Conservation (phyloP, 148 eudicot species). For the Rhododendron molle region DNA sequence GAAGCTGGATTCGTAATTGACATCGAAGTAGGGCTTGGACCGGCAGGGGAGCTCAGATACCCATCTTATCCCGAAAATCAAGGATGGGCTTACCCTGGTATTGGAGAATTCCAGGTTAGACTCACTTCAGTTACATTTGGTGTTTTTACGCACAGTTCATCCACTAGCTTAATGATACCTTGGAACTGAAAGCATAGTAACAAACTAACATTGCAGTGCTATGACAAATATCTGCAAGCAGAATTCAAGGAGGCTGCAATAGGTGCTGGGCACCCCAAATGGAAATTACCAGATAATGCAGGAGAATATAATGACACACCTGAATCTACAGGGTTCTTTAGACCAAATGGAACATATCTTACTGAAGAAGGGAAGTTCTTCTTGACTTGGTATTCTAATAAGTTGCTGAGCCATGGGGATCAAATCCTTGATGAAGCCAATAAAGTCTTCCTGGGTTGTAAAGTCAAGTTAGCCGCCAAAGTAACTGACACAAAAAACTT, state of each 20-base stretch:
- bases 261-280: constrained; percentile 60
- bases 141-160: neutral
- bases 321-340: constrained; percentile 54
- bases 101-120: constrained; percentile 87
- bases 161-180: neutral
- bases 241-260: constrained; percentile 65
- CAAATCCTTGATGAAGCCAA: constrained; percentile 89
- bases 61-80: constrained; percentile 70
- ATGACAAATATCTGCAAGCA: constrained; percentile 64
- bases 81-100: constrained; percentile 79
- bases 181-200: neutral
- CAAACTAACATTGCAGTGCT: constrained; percentile 53
- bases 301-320: constrained; percentile 76
- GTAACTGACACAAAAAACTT: constrained; percentile 23
- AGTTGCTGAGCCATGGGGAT: constrained; percentile 70
- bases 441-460: constrained; percentile 60
- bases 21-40: constrained; percentile 92
- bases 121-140: neutral
- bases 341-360: constrained; percentile 50
- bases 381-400: constrained; percentile 84
- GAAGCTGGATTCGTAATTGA: constrained; percentile 51
- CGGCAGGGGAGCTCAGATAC: constrained; percentile 82
- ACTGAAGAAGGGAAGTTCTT: constrained; percentile 72
- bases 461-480: constrained; percentile 62
- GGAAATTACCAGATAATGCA: constrained; percentile 66